Evolutionary conservation across 2,329 filamentous ascomycete genomes (phyloP).

Genomic region (Curvularia hawaiiensis): DNA sequence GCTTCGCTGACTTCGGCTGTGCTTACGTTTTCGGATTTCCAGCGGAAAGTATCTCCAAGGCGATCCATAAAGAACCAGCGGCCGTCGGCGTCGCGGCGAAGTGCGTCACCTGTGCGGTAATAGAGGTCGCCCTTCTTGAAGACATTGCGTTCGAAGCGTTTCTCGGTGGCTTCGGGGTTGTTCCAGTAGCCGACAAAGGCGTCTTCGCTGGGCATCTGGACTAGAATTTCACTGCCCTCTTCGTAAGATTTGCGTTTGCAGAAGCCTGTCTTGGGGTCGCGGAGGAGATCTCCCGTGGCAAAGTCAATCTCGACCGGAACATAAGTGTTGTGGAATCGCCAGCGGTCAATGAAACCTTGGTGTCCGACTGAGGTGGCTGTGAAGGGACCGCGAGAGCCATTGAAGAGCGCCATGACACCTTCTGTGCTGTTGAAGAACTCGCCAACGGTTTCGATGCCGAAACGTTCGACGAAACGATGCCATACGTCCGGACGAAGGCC

Average conservation of each 20-base stretch:
- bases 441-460: constrained; percentile 64
- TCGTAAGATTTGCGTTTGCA: constrained; percentile 67
- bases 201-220: constrained; percentile 62
- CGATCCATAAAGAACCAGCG: constrained; percentile 57
- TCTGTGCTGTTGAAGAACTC: constrained; percentile 84
- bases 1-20: constrained; percentile 55
- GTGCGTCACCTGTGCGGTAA: constrained; percentile 56
- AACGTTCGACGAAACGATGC: constrained; percentile 67
- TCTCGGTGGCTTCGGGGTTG: constrained; percentile 68
- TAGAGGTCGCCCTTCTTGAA: constrained; percentile 56
- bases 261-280: constrained; percentile 71
- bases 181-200: constrained; percentile 73
- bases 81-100: constrained; percentile 51
- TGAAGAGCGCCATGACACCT: constrained; percentile 68
- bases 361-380: constrained; percentile 70
- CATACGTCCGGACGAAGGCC: constrained; percentile 73
- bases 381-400: constrained; percentile 65
- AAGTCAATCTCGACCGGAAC: constrained; percentile 72
- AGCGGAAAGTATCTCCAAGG: constrained; percentile 56
- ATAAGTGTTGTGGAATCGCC: constrained; percentile 58
- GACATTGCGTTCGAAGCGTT: constrained; percentile 56
- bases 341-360: constrained; percentile 67
- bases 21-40: constrained; percentile 57
- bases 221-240: constrained; percentile 75
- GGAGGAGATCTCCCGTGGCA: constrained; percentile 68